These are phyloP conservation scores for Jackrogersella minutella DNA, from an alignment of 495 filamentous ascomycete species.

Conservation along the genomic window DNA sequence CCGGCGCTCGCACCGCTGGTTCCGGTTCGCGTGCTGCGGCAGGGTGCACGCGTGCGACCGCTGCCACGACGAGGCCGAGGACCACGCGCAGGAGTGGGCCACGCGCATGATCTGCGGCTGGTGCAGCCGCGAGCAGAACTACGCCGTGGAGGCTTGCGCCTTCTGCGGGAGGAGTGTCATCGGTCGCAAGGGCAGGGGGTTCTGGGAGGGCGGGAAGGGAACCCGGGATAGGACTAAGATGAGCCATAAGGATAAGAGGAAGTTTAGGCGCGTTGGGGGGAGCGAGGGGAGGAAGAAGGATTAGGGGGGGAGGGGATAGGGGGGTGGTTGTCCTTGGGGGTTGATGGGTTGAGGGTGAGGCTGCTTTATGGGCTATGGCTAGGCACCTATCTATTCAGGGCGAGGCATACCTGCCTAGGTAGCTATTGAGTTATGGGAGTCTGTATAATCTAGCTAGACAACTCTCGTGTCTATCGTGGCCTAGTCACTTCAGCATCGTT, in stretches of 20 bases:
- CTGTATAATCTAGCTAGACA: not conserved
- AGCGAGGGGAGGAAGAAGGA: conserved; percentile 38
- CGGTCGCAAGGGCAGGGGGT: conserved; percentile 71
- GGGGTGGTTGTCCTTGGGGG: not conserved
- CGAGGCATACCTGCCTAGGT: too few relatives aligned
- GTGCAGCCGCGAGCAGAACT: conserved; percentile 86
- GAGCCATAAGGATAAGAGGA: conserved; percentile 78
- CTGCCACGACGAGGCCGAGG: conserved; percentile 79
- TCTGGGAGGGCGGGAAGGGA: conserved; percentile 93
- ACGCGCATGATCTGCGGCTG: conserved; percentile 89
- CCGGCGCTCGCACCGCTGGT: conserved; percentile 83
- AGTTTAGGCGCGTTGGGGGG: conserved; percentile 65
- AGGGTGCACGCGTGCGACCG: conserved; percentile 79
- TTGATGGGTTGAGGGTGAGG: not conserved
- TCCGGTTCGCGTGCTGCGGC: conserved; percentile 69
- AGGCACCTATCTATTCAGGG: not conserved
- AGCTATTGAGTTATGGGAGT: too few relatives aligned
- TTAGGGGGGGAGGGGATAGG: not conserved
- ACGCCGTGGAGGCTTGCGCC: conserved; percentile 77
- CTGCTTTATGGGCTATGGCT: not conserved
- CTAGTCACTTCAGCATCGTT: not conserved
- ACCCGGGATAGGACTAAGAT: conserved; percentile 74
- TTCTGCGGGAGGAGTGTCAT: conserved; percentile 78
- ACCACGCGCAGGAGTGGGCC: conserved; percentile 83
- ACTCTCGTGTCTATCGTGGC: not conserved